Conservation (phyloP, 2,329 filamentous ascomycete species). For the Neodidymelliopsis sp. region DNA sequence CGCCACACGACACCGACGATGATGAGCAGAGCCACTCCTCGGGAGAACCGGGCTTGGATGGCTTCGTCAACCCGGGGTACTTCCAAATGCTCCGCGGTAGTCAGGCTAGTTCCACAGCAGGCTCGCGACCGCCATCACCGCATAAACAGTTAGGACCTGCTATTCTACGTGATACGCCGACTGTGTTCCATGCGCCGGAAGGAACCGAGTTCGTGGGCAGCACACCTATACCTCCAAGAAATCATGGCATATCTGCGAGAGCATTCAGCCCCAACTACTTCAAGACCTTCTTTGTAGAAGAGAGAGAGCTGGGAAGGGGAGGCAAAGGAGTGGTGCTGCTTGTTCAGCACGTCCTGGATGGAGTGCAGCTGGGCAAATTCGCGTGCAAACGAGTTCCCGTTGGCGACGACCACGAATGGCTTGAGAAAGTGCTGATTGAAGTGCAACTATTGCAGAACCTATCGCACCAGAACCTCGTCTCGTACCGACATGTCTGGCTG, state of each 20-base stretch:
- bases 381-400: slow-evolving; percentile 98
- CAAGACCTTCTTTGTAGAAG: slow-evolving; percentile 88
- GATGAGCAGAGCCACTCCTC: slow-evolving; percentile 42
- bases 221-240: slow-evolving; percentile 49
- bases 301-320: slow-evolving; percentile 83
- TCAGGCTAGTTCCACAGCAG: slow-evolving; percentile 59
- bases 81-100: slow-evolving; percentile 86
- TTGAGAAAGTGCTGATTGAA: slow-evolving; percentile 92
- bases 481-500: slow-evolving; percentile 96
- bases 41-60: slow-evolving; percentile 50
- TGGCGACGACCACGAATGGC: slow-evolving; percentile 89
- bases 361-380: slow-evolving; percentile 86
- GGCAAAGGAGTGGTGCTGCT: slow-evolving; percentile 94
- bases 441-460: slow-evolving; percentile 91
- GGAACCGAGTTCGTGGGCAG: slow-evolving; percentile 59
- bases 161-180: slow-evolving; percentile 32
- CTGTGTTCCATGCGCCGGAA: slow-evolving; percentile 53
- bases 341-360: slow-evolving; percentile 92
- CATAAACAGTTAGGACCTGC: slow-evolving; percentile 54
- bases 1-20: slow-evolving; percentile 41
- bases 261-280: slow-evolving; percentile 96
- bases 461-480: slow-evolving; percentile 93
- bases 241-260: slow-evolving; percentile 78
- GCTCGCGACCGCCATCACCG: slow-evolving; percentile 58
- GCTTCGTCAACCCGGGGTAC: slow-evolving; percentile 90